These are phyloP conservation scores for Aspergillus haitiensis DNA, from an alignment of 495 filamentous ascomycete genomes.

Conservation along the genomic window DNA sequence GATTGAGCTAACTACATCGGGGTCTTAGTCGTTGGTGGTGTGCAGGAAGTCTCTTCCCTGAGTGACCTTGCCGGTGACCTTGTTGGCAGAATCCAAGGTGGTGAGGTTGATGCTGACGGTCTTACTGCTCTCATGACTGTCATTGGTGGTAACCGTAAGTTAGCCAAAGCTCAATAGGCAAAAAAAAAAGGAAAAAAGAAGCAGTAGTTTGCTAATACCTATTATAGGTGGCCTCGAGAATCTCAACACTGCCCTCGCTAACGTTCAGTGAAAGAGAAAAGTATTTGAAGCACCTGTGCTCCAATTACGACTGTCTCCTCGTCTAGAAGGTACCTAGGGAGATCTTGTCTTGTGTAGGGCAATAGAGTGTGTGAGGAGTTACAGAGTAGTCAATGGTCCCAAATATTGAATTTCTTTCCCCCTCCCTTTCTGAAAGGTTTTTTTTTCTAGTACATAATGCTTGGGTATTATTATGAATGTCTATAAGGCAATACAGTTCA, in stretches of 20 bases:
- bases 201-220: neutral
- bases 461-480: too few relatives aligned
- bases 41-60: slow-evolving; percentile 14
- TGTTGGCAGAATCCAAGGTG: slow-evolving; percentile 16
- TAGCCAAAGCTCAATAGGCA: neutral
- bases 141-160: slow-evolving; percentile 16
- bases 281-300: neutral
- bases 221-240: slow-evolving; percentile 12
- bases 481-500: too few relatives aligned
- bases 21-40: slow-evolving; percentile 11
- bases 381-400: too few relatives aligned
- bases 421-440: too few relatives aligned
- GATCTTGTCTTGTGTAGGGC: neutral
- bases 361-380: too few relatives aligned
- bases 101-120: slow-evolving; percentile 21
- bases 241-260: slow-evolving; percentile 12
- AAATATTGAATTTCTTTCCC: too few relatives aligned
- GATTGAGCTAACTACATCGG: slow-evolving; percentile 4
- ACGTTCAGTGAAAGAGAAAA: slow-evolving; percentile 9
- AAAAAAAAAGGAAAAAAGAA: neutral
- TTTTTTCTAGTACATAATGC: too few relatives aligned
- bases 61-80: slow-evolving; percentile 11
- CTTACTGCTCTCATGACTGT: slow-evolving; percentile 19
- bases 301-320: neutral
- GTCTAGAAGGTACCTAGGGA: neutral